These are phyloP conservation scores for Mariannaea elegans DNA, from an alignment of 2,329 filamentous ascomycete genomes.

Conservation along the genomic window DNA sequence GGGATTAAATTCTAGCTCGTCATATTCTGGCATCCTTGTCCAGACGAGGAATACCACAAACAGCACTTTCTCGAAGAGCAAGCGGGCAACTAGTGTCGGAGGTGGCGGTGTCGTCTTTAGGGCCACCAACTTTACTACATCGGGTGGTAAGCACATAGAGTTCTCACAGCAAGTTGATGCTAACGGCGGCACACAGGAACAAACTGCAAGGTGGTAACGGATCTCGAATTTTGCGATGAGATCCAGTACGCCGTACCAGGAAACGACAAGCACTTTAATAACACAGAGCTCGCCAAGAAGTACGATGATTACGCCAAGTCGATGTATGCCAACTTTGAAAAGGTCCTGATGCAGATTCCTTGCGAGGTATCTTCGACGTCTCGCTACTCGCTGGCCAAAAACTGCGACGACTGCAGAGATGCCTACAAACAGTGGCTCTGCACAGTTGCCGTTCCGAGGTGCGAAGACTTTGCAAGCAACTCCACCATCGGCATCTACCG, in stretches of 20 bases:
- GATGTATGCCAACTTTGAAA: constrained; percentile 81
- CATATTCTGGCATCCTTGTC: constrained; percentile 79
- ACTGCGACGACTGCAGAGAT: constrained; percentile 76
- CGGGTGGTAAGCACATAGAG: constrained; percentile 64
- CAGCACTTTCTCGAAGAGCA: constrained; percentile 56
- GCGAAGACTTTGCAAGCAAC: constrained; percentile 78
- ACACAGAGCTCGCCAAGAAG: constrained; percentile 69
- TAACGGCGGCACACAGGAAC: constrained; percentile 58
- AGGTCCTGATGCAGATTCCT: constrained; percentile 82
- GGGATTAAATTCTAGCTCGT: constrained; percentile 75
- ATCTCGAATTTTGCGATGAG: constrained; percentile 88
- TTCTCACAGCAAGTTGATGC: neutral
- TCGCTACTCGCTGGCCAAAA: constrained; percentile 81
- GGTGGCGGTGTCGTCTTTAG: constrained; percentile 82
- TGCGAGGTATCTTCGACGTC: constrained; percentile 80
- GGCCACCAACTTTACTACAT: constrained; percentile 78
- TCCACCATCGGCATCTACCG: constrained; percentile 61
- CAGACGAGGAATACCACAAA: constrained; percentile 54
- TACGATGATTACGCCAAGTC: constrained; percentile 80
- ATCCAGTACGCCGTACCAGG: constrained; percentile 92
- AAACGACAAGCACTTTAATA: constrained; percentile 71
- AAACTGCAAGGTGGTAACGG: constrained; percentile 86
- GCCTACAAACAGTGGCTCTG: constrained; percentile 98
- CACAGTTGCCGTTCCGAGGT: constrained; percentile 90
- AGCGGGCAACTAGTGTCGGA: constrained; percentile 58